Percentiles rank a stretch among this genome's conserved stretches.
Conservation (phyloP, 805 yeast species). For the Metschnikowia continentalis region DNA sequence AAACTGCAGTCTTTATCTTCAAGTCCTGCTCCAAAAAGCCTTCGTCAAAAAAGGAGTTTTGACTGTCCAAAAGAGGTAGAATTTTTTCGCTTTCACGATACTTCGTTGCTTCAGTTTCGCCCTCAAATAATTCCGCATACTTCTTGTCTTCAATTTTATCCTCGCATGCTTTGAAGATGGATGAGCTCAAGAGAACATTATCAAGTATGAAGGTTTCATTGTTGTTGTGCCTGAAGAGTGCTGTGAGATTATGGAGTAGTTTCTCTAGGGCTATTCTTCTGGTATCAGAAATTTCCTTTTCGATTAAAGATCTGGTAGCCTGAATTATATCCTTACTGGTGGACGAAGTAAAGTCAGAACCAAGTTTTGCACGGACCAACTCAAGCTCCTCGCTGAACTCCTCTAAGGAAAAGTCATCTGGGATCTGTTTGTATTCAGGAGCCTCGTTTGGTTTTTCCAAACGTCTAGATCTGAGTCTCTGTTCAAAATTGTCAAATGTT, state of each 20-base stretch:
- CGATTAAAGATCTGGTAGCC: slow-evolving; percentile 15
- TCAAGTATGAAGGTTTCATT: slow-evolving; percentile 33
- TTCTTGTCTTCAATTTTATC: background rate
- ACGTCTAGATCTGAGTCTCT: slow-evolving; percentile 1
- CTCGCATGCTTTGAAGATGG: slow-evolving; percentile 25
- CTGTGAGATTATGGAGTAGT: slow-evolving; percentile 27
- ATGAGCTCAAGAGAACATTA: slow-evolving; percentile 26
- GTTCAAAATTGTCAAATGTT: slow-evolving; percentile 19
- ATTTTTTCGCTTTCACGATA: slow-evolving; percentile 10
- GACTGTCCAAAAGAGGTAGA: slow-evolving; percentile 3
- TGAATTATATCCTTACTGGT: slow-evolving; percentile 14
- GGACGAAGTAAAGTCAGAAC: slow-evolving; percentile 16
- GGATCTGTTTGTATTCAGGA: slow-evolving; percentile 25
- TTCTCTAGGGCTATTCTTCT: slow-evolving; percentile 23
- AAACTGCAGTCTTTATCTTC: slow-evolving; percentile 21
- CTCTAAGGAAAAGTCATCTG: slow-evolving; percentile 31
- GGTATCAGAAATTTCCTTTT: slow-evolving; percentile 9
- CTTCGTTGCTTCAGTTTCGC: background rate
- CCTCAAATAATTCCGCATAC: background rate
- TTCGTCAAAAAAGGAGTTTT: background rate
- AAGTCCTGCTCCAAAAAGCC: slow-evolving; percentile 10
- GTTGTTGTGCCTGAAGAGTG: slow-evolving; percentile 33
- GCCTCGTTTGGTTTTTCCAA: background rate
- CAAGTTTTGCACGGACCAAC: slow-evolving; percentile 20
- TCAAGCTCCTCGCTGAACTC: slow-evolving; percentile 30